Percentiles rank a stretch among this genome's conserved stretches.
Conservation (phyloP, 768 basidiomycete species). For the Terana coerulea region DNA sequence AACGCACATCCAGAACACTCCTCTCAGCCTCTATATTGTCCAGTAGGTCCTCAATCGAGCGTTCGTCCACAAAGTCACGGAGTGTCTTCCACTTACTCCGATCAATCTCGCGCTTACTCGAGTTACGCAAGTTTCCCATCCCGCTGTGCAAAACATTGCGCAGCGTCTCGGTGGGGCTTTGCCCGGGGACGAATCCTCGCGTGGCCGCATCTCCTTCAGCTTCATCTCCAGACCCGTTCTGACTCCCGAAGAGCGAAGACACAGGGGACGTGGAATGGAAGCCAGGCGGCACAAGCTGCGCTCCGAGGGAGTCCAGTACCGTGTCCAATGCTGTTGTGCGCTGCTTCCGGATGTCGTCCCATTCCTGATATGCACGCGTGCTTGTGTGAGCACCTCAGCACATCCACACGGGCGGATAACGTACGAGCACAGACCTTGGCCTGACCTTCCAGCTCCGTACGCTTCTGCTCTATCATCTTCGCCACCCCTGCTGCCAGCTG, state of each 20-base stretch:
- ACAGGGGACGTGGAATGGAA: constrained; percentile 66
- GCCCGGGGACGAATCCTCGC: constrained; percentile 21
- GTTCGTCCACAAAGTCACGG: constrained; percentile 83
- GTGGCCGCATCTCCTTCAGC: constrained; percentile 34
- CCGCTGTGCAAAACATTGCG: constrained; percentile 19
- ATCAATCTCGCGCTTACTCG: constrained; percentile 31
- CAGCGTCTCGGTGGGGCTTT: constrained; percentile 43
- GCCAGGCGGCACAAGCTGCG: constrained; percentile 72
- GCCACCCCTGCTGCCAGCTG: constrained; percentile 73
- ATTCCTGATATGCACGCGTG: constrained; percentile 43
- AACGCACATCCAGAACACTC: constrained; percentile 61
- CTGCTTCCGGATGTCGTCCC: constrained; percentile 62
- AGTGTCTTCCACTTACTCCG: constrained; percentile 73
- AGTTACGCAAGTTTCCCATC: constrained; percentile 9
- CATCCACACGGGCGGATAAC: neutral
- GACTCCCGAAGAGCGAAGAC: constrained; percentile 79
- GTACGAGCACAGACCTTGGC: constrained; percentile 48
- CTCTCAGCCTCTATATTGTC: constrained; percentile 74
- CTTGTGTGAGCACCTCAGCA: neutral
- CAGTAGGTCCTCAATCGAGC: constrained; percentile 70
- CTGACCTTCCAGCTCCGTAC: constrained; percentile 52
- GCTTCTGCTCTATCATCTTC: constrained; percentile 71
- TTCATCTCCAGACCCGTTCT: constrained; percentile 47
- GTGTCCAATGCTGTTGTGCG: constrained; percentile 61
- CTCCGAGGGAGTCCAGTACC: constrained; percentile 68